These are phyloP conservation scores for Zopfochytrium polystomum DNA, from an alignment of 371 early-diverging fungal species.

Conservation along the genomic window DNA sequence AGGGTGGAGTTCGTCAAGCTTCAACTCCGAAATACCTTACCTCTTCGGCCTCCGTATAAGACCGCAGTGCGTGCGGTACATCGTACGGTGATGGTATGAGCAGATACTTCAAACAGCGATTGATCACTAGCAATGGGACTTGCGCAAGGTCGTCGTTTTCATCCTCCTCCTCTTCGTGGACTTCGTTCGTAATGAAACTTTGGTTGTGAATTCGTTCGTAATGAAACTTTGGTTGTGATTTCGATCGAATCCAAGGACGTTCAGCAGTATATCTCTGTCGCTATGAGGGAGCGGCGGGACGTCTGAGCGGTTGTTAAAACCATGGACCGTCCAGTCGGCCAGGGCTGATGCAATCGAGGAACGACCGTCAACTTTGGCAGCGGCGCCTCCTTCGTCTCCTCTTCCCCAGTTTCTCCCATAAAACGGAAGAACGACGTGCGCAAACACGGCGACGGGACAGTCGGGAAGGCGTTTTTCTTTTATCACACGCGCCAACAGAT, in stretches of 20 bases:
- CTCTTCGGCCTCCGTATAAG: background rate
- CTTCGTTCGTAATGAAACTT: background rate
- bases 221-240: too few relatives aligned
- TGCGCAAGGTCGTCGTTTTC: background rate
- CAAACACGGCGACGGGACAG: background rate
- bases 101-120: background rate
- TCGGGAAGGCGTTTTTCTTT: background rate
- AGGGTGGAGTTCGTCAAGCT: too few relatives aligned
- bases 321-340: background rate
- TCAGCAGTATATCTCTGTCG: background rate
- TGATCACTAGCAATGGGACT: background rate
- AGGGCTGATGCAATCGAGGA: too few relatives aligned
- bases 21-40: background rate
- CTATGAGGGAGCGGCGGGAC: background rate
- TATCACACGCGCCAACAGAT: too few relatives aligned
- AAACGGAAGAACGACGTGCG: background rate
- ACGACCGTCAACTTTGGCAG: too few relatives aligned
- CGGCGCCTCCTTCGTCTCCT: background rate
- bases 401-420: too few relatives aligned
- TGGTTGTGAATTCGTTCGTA: too few relatives aligned
- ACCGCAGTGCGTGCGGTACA: background rate
- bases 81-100: background rate
- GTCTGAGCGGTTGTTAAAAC: background rate
- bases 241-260: background rate
- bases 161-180: background rate